A percentile compares a stretch with the other conserved stretches of the same genome.
phyloP scores from a whole-genome alignment of 2,329 filamentous ascomycete genomes.

The Annulohypoxylon truncatum region DNA sequence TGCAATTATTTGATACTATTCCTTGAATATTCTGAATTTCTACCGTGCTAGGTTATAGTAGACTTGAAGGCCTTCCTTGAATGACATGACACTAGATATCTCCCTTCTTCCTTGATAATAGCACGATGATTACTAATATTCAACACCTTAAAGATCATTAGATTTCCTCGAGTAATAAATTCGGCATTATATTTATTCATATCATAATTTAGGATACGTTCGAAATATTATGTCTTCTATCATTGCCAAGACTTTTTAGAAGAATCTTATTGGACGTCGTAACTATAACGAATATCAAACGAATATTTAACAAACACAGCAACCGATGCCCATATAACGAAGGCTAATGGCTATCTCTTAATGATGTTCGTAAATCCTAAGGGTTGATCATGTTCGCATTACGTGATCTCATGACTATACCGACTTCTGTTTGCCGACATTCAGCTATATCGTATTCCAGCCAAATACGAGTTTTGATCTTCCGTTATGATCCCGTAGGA shows the following conservation, averaged over 20 bases:
- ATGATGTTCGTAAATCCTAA: not conserved
- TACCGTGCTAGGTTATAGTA: too few species aligned
- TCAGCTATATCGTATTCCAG: not conserved
- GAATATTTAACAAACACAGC: not conserved
- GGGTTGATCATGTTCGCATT: not conserved
- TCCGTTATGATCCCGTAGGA: not conserved
- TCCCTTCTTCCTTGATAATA: too few species aligned
- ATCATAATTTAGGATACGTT: too few species aligned
- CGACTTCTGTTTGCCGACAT: not conserved
- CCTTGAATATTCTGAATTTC: too few species aligned
- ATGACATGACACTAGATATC: too few species aligned
- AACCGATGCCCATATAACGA: not conserved
- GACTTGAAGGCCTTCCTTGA: too few species aligned
- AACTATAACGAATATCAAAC: not conserved
- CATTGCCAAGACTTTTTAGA: not conserved
- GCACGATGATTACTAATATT: too few species aligned
- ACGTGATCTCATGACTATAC: not conserved
- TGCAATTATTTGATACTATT: too few species aligned
- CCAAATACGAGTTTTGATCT: slow-evolving; percentile 12
- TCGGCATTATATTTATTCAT: not conserved
- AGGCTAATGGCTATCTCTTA: not conserved
- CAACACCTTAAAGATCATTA: too few species aligned
- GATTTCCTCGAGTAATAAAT: not conserved
- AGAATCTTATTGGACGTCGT: not conserved
- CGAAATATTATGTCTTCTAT: too few species aligned